Evolutionary conservation across 768 basidiomycete genomes (phyloP).

Genomic region (Erythrobasidium yunnanense): DNA sequence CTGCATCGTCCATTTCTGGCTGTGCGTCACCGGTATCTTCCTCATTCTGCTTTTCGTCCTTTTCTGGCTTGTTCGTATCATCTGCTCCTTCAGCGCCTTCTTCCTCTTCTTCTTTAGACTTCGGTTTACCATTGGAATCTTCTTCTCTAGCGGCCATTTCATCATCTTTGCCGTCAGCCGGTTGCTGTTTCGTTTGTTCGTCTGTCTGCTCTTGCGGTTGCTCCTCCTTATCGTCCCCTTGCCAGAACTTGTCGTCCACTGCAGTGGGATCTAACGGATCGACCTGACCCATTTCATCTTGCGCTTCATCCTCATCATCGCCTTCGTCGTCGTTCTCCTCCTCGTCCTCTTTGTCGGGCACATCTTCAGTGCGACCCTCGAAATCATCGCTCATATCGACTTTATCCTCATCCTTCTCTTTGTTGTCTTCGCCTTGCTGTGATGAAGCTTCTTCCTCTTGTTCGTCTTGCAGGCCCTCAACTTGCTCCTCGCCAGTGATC

Average conservation of each 20-base stretch:
- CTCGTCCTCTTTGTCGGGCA: conserved; percentile 56
- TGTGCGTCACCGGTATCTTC: conserved; percentile 37
- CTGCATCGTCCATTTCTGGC: conserved; percentile 48
- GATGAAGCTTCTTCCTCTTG: conserved; percentile 42
- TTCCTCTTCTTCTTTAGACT: conserved; percentile 41
- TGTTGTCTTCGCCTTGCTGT: conserved; percentile 42
- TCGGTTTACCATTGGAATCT: conserved; percentile 47
- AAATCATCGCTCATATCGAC: conserved; percentile 48
- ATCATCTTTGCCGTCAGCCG: conserved; percentile 50
- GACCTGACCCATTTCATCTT: conserved; percentile 72
- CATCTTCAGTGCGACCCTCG: conserved; percentile 51
- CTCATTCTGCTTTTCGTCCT: conserved; percentile 37
- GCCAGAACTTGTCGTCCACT: conserved; percentile 96
- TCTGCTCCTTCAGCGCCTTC: conserved; percentile 36
- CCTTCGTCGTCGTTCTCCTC: conserved; percentile 46
- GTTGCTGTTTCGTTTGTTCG: conserved; percentile 48
- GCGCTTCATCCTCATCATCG: conserved; percentile 50
- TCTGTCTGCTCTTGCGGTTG: conserved; percentile 52
- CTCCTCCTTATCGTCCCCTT: conserved; percentile 55
- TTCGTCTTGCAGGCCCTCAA: conserved; percentile 67
- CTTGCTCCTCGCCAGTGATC: conserved; percentile 90
- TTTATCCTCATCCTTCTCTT: conserved; percentile 42
- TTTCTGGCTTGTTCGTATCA: conserved; percentile 23
- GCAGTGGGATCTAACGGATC: conserved; percentile 71
- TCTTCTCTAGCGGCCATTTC: conserved; percentile 77